Base-by-base conservation (phyloP, 805 yeast genomes). In the Nakazawaea anatomiae region DNA sequence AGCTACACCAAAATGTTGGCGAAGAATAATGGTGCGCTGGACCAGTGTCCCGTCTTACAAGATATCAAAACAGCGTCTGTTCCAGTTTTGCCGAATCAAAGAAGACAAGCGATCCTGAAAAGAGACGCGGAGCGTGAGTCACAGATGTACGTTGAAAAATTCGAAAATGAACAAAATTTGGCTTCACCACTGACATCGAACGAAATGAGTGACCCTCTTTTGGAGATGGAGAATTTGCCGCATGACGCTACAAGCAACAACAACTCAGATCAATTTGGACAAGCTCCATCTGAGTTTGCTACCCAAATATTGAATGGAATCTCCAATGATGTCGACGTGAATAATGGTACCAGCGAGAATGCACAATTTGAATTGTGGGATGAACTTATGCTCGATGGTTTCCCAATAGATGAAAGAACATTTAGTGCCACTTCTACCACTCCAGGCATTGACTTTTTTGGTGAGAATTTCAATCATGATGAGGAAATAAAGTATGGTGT, bases 311-410 rank as follows among this genome's bases (percentile, higher is more conserved):
- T 50, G 18, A 45, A 45, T 29, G 48, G 52, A 5, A 28, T 49
- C 18, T 39, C 52, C 10, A 41, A 44, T 28, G 51, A 48, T 6
- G 14, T 42, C n/a, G 43, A 35, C 2, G 27, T 14, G 14, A 32
- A 39, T n/a, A 39, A 7, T 9, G 52, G 48, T 18, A 34, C 10
- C 18, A 4, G 47, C 5, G 54, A 40, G 6, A 49, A 52, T 52
- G 54, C 52, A 18, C 51, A 62, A 39, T 55, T 63, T 32, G 71
- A 66, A 38, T 42, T 67, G 28, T 64, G 66, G 44, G 68, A 65
- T 53, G 69, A 66, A 47, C 53, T 59, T 40, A 66, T 67, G 55
- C 57, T 67, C 36, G 61, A 55, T 51, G 68, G 64, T 30, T 54
- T 67, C 47, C 58, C 65, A 1, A 41, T 45, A 11, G 29, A n/a